A percentile compares a stretch with the other conserved stretches of the same genome.
These are phyloP conservation scores for Phyllosticta citribraziliensis DNA, from an alignment of 2,329 filamentous ascomycete species.

Conservation along the genomic window DNA sequence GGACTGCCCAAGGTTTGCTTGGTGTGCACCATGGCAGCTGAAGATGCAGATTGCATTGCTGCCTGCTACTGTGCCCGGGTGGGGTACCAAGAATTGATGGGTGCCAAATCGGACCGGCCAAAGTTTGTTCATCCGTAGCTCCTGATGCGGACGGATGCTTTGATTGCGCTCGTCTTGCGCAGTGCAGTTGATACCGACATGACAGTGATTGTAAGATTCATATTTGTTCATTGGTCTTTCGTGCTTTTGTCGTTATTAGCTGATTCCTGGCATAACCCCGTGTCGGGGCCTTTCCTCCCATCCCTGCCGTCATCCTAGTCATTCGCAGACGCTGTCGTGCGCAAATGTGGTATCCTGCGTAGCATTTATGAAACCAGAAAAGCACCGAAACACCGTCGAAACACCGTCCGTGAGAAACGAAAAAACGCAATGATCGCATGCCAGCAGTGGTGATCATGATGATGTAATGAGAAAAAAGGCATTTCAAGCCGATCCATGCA, in stretches of 20 bases:
- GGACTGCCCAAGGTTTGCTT: not conserved
- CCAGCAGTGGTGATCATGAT: not conserved
- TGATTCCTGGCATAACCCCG: not conserved
- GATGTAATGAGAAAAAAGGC: not conserved
- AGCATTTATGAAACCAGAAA: not conserved
- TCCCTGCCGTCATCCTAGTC: not conserved
- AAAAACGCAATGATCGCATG: not conserved
- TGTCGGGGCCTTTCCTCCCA: not conserved
- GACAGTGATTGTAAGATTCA: not conserved
- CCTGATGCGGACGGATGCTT: no score
- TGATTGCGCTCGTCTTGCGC: no score
- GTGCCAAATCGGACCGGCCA: not conserved
- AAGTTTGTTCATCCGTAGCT: not conserved
- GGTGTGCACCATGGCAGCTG: not conserved
- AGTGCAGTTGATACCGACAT: not conserved
- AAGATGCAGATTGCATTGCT: not conserved
- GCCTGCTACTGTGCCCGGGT: not conserved
- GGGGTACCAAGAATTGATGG: not conserved
- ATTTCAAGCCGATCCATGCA: not conserved
- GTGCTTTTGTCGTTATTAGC: not conserved
- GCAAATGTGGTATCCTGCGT: not conserved
- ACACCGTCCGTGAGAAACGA: not conserved
- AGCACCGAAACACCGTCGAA: not conserved
- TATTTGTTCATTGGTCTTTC: not conserved
- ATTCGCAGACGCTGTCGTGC: not conserved